A percentile compares a stretch with the other conserved stretches of the same genome.
These are phyloP conservation scores for Noccaea caerulescens DNA, from an alignment of 345 rosid species.

Conservation along the genomic window DNA sequence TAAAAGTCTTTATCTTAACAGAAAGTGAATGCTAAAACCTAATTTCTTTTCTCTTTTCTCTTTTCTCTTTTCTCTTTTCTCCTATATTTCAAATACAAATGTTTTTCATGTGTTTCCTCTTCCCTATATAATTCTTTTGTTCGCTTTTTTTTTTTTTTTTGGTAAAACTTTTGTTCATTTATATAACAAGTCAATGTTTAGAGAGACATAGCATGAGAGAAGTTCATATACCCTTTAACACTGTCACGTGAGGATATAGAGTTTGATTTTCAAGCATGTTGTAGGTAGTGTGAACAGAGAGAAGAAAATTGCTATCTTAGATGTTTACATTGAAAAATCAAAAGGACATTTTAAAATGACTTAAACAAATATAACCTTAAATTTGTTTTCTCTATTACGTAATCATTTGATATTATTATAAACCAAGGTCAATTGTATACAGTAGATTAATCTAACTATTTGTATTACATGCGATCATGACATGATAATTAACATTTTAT, in stretches of 20 bases:
- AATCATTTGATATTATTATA: neutral
- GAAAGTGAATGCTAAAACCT: neutral
- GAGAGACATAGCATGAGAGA: slow-evolving; percentile 3
- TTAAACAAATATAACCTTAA: neutral
- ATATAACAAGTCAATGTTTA: neutral
- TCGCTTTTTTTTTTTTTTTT: neutral
- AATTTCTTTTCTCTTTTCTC: neutral
- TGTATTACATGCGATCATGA: neutral
- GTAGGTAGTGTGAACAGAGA: neutral
- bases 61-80: neutral
- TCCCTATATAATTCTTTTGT: neutral
- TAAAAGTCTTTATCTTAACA: neutral
- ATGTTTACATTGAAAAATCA: neutral
- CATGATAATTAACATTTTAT: too few species aligned
- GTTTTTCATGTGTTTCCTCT: neutral
- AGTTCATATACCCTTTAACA: neutral
- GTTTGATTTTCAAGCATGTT: neutral
- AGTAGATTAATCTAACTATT: neutral
- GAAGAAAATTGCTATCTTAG: neutral
- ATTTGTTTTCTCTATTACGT: neutral
- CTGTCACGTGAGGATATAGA: neutral
- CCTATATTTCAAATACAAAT: slow-evolving; percentile 7
- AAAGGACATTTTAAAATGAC: neutral
- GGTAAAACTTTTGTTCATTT: too few species aligned
- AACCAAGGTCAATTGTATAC: too few species aligned